A percentile compares a stretch with the other conserved stretches of the same genome.
Evolutionary conservation across 352 stramenopile species (phyloP).

Genomic region (Phytophthora megakarya): DNA sequence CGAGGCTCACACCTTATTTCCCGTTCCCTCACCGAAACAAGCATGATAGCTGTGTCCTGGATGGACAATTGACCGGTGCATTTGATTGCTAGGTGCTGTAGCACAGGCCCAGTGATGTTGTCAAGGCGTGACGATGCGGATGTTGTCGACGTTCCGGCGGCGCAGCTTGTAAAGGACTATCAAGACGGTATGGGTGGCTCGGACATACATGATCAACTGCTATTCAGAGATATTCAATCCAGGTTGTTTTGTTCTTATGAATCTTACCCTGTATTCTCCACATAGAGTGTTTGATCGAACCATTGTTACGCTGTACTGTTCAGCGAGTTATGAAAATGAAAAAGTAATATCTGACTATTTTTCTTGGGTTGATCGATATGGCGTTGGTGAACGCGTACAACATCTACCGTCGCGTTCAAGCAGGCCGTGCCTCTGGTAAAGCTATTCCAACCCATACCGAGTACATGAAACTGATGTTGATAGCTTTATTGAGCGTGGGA

Average conservation of each 20-base stretch:
- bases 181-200: constrained; percentile 7
- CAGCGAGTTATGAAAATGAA: too few species aligned
- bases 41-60: too few species aligned
- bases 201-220: constrained; percentile 11
- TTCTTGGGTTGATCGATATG: constrained; percentile 7
- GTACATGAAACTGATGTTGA: neutral
- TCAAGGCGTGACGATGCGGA: neutral
- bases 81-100: constrained; percentile 1
- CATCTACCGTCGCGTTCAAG: constrained; percentile 9
- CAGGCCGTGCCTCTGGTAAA: neutral
- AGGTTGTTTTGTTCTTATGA: too few species aligned
- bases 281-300: too few species aligned
- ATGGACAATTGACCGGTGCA: too few species aligned
- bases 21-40: too few species aligned
- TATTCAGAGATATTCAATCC: constrained; percentile 12
- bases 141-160: neutral
- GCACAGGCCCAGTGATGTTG: neutral
- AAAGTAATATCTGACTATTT: constrained; percentile 16
- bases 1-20: too few species aligned
- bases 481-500: neutral
- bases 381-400: constrained; percentile 5
- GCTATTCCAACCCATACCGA: constrained; percentile 1
- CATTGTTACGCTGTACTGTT: too few species aligned
- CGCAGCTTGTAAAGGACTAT: constrained; percentile 3
- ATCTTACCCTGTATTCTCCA: too few species aligned